Percentiles rank a stretch among this genome's conserved stretches.
Evolutionary conservation across 306 rosid genomes (phyloP).

Genomic region (Lathyrus tuberosus): DNA sequence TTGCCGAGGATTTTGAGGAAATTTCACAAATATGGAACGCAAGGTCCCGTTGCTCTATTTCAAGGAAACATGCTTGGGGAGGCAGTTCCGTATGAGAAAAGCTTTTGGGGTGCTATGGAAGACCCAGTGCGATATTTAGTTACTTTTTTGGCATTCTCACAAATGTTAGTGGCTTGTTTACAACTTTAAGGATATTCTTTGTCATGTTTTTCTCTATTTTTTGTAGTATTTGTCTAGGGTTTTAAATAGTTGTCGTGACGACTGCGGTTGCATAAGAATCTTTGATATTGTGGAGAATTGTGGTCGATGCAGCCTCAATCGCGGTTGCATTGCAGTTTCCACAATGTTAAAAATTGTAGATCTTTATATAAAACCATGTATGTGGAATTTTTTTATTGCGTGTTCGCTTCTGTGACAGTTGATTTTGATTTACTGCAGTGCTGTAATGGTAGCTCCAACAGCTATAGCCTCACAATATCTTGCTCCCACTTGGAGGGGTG

Average conservation of each 20-base stretch:
- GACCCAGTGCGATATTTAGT: slow-evolving; percentile 80
- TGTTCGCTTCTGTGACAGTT: slow-evolving; percentile 36
- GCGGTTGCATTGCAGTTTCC: neutral
- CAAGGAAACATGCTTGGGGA: slow-evolving; percentile 45
- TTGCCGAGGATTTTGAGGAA: slow-evolving; percentile 84
- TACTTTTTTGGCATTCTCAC: slow-evolving; percentile 83
- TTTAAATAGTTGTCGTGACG: neutral
- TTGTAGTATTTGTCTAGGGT: neutral
- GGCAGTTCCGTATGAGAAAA: slow-evolving; percentile 74
- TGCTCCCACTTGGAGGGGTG: slow-evolving; percentile 78
- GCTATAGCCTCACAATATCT: slow-evolving; percentile 73
- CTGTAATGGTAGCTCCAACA: slow-evolving; percentile 81
- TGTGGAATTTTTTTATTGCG: neutral
- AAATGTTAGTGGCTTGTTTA: slow-evolving; percentile 64
- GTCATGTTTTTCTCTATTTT: neutral
- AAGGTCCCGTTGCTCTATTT: slow-evolving; percentile 57
- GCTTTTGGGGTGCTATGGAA: slow-evolving; percentile 94
- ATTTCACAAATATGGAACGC: slow-evolving; percentile 68
- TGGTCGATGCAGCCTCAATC: neutral
- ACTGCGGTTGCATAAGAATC: neutral
- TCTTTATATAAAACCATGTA: too few species aligned
- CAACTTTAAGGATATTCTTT: slow-evolving; percentile 16
- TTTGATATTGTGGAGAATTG: neutral
- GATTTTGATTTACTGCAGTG: slow-evolving; percentile 65
- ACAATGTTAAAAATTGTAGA: neutral